Percentiles rank a stretch among this genome's conserved stretches.
These are phyloP conservation scores for Leishmania gerbilli DNA, from an alignment of 208 protist genomes.

Conservation along the genomic window DNA sequence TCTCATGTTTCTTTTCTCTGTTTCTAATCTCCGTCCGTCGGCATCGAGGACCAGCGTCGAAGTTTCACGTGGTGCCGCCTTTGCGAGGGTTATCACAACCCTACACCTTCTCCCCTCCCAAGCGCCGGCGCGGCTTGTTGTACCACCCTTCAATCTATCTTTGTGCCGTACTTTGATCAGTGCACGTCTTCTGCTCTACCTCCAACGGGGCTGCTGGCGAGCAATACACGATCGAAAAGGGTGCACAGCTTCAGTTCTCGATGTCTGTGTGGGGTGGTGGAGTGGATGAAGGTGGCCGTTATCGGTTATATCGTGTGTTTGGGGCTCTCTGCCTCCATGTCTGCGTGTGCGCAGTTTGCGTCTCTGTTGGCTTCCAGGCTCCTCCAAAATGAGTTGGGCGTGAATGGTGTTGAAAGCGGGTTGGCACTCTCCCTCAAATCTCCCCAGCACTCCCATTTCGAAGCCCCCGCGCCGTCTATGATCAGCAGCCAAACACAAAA, in stretches of 20 bases:
- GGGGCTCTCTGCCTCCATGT: background rate
- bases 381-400: background rate
- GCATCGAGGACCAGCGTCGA: background rate
- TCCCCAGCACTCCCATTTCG: background rate
- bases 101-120: background rate
- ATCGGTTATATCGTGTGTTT: background rate
- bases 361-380: background rate
- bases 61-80: background rate
- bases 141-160: background rate
- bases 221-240: background rate
- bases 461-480: background rate
- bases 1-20: background rate
- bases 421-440: background rate
- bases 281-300: background rate
- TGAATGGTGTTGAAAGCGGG: background rate
- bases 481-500: background rate
- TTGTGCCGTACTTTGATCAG: background rate
- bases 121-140: background rate
- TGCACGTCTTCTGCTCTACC: background rate
- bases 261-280: background rate
- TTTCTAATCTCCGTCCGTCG: background rate
- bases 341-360: background rate
- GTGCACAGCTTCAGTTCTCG: background rate
- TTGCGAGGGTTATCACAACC: background rate
- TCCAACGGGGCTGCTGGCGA: background rate